phyloP scores from a whole-genome alignment of 1,284 basidiomycete genomes.

The Inonotus hispidus region DNA sequence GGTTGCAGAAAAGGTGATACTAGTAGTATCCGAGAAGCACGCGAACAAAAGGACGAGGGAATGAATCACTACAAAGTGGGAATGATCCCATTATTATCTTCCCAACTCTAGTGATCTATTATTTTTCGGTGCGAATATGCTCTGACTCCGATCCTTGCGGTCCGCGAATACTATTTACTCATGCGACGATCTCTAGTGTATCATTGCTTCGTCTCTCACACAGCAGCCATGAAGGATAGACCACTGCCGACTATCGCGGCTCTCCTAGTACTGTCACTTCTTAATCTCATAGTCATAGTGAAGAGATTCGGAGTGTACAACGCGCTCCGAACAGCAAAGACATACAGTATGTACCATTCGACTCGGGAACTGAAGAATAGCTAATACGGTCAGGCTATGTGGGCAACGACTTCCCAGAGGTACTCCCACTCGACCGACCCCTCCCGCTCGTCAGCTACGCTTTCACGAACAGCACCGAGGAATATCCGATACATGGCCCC shows the following conservation, averaged over 20 bases:
- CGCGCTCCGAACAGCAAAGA: background rate
- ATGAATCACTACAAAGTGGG: background rate
- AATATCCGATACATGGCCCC: constrained; percentile 17
- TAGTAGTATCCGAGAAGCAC: background rate
- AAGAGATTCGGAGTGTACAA: constrained; percentile 3
- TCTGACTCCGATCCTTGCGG: background rate
- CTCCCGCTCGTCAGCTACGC: constrained; percentile 4
- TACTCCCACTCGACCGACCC: constrained; percentile 3
- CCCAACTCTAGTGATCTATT: background rate
- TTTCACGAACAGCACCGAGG: constrained; percentile 13
- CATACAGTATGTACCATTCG: constrained; percentile 9
- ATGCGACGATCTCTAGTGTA: background rate
- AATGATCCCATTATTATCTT: background rate
- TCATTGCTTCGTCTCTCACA: background rate
- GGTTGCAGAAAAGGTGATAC: background rate
- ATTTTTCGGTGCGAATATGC: background rate
- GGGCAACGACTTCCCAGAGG: constrained; percentile 12
- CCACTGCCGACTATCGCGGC: constrained; percentile 2
- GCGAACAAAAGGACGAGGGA: background rate
- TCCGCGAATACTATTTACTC: background rate
- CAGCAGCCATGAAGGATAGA: constrained; percentile 8
- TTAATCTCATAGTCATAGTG: constrained; percentile 11
- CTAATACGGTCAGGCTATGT: constrained; percentile 25
- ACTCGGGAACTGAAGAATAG: too few relatives aligned
- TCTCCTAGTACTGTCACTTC: constrained; percentile 8